Conservation (phyloP, 768 basidiomycete species). For the Suillus paluster region DNA sequence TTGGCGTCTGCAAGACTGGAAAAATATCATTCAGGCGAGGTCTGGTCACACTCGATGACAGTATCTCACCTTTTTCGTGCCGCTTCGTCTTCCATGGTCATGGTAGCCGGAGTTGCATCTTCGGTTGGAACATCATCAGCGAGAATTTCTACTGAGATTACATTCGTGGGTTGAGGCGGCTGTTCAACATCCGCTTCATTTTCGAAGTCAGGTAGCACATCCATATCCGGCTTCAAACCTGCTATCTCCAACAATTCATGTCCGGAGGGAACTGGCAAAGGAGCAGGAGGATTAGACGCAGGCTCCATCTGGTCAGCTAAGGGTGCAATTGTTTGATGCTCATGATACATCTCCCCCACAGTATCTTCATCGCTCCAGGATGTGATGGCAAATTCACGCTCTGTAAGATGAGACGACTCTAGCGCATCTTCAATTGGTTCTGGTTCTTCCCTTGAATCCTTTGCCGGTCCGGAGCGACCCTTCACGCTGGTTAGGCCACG, state of each 20-base stretch:
- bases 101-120: slow-evolving; percentile 13
- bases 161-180: background rate
- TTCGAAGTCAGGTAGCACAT: slow-evolving; percentile 60
- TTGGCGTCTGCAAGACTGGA: slow-evolving; percentile 47
- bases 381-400: slow-evolving; percentile 13
- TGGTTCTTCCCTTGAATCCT: slow-evolving; percentile 19
- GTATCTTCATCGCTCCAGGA: slow-evolving; percentile 26
- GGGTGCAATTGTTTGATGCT: slow-evolving; percentile 8
- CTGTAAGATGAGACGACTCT: slow-evolving; percentile 5
- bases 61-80: slow-evolving; percentile 29
- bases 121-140: slow-evolving; percentile 10
- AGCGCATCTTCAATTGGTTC: slow-evolving; percentile 25
- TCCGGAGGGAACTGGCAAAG: slow-evolving; percentile 36
- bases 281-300: background rate
- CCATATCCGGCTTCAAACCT: slow-evolving; percentile 46
- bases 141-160: slow-evolving; percentile 16
- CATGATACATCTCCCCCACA: slow-evolving; percentile 11
- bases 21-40: slow-evolving; percentile 11
- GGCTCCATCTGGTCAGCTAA: slow-evolving; percentile 2
- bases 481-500: slow-evolving; percentile 56
- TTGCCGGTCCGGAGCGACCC: slow-evolving; percentile 40
- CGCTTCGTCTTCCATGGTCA: slow-evolving; percentile 21
- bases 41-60: background rate
- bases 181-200: slow-evolving; percentile 40
- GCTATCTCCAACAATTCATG: slow-evolving; percentile 55